Conservation (phyloP, 2,329 filamentous ascomycete genomes). For the Hawksworthiomyces lignivorus region DNA sequence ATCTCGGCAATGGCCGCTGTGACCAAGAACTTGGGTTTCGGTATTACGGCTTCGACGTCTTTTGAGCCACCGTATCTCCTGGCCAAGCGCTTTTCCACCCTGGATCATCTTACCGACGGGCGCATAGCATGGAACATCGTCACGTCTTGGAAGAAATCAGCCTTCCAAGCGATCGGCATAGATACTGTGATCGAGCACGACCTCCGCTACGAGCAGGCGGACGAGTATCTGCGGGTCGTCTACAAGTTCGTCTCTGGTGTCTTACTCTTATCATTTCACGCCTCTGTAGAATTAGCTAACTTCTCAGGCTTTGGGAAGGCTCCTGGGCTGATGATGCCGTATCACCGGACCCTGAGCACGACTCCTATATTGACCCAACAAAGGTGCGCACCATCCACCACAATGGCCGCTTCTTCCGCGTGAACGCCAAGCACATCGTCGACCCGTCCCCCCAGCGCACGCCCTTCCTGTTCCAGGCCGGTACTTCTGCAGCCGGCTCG, state of each 20-base stretch:
- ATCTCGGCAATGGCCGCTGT: conserved; percentile 16
- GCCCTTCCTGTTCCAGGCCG: conserved; percentile 19
- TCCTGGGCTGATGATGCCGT: conserved; percentile 15
- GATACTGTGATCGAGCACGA: conserved; percentile 15
- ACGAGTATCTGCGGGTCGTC: conserved; percentile 16
- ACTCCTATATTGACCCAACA: conserved; percentile 8
- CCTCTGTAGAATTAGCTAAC: no score
- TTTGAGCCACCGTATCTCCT: conserved; percentile 13
- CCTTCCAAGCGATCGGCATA: conserved; percentile 14
- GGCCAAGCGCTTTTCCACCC: conserved; percentile 13
- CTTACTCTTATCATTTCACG: no score
- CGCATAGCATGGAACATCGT: conserved; percentile 19
- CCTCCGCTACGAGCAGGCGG: conserved; percentile 16
- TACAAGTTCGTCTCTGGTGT: no score
- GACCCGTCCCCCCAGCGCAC: conserved; percentile 14
- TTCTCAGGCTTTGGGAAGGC: conserved; percentile 14
- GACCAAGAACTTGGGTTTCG: conserved; percentile 15
- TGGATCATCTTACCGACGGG: conserved; percentile 14
- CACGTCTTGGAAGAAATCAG: conserved; percentile 15
- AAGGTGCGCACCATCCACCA: conserved; percentile 13
- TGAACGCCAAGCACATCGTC: conserved; percentile 9
- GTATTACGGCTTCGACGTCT: conserved; percentile 11
- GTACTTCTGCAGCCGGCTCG: conserved; percentile 16
- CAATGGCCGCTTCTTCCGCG: conserved; percentile 2
- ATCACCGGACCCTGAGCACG: background rate